phyloP scores from a whole-genome alignment of 352 stramenopile genomes.

The Phytophthora syringae region DNA sequence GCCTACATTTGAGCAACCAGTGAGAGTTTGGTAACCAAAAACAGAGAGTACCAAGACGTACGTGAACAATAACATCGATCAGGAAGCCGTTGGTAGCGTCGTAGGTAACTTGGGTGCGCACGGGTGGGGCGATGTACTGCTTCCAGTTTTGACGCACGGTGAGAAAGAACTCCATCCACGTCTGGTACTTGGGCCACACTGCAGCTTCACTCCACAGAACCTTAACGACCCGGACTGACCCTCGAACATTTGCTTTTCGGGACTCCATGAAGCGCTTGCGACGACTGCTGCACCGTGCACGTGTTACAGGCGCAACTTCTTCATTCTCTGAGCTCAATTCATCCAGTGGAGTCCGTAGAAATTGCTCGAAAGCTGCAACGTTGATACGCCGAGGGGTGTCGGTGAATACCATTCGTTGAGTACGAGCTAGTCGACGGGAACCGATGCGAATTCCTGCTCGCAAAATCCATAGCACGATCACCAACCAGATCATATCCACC shows the following conservation, averaged over 20 bases:
- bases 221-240: slow-evolving; percentile 79
- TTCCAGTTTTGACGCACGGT: slow-evolving; percentile 36
- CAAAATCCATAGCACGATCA: slow-evolving; percentile 45
- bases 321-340: neutral
- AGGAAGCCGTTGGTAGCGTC: slow-evolving; percentile 62
- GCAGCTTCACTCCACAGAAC: slow-evolving; percentile 90
- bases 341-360: slow-evolving; percentile 39
- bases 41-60: no score
- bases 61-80: slow-evolving; percentile 64
- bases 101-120: slow-evolving; percentile 69
- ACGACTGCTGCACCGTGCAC: slow-evolving; percentile 16
- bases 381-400: slow-evolving; percentile 57
- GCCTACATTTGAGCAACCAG: no score
- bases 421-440: slow-evolving; percentile 45
- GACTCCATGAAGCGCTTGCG: slow-evolving; percentile 72
- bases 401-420: slow-evolving; percentile 46
- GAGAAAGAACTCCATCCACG: slow-evolving; percentile 27
- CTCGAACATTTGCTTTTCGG: slow-evolving; percentile 50
- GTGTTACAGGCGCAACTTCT: neutral
- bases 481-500: slow-evolving; percentile 56
- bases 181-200: slow-evolving; percentile 34
- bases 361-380: slow-evolving; percentile 59
- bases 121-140: slow-evolving; percentile 43
- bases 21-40: slow-evolving; percentile 2
- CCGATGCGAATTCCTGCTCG: slow-evolving; percentile 43